phyloP scores from a whole-genome alignment of 495 filamentous ascomycete species.

The Penicillium cinerascens region DNA sequence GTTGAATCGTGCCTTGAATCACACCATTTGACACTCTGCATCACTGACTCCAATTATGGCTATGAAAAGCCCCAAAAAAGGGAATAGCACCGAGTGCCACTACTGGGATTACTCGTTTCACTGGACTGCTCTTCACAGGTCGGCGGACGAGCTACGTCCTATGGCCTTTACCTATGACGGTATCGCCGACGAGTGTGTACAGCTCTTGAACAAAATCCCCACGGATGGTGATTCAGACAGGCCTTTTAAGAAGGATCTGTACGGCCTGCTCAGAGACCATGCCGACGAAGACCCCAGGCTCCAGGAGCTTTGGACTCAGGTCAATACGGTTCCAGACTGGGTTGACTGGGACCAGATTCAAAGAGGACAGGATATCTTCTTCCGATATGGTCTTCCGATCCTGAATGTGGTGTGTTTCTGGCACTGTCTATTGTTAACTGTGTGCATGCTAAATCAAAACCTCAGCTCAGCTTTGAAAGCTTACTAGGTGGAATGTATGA shows the following conservation, averaged over 20 bases:
- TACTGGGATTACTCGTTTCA: conserved; percentile 69
- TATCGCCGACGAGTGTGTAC: conserved; percentile 62
- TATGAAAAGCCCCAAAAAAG: conserved; percentile 10
- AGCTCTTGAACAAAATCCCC: conserved; percentile 56
- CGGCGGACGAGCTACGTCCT: conserved; percentile 55
- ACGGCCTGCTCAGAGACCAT: conserved; percentile 57
- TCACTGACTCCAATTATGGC: conserved; percentile 7
- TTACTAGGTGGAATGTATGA: conserved; percentile 40
- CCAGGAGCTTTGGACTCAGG: conserved; percentile 59
- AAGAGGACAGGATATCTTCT: conserved; percentile 59
- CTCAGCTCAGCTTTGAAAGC: conserved; percentile 39
- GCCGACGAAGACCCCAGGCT: conserved; percentile 54
- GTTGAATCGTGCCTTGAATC: neutral
- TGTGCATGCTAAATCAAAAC: neutral
- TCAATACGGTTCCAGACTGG: conserved; percentile 71
- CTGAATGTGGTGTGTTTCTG: conserved; percentile 43
- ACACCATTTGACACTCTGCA: neutral
- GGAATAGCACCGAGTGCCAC: conserved; percentile 27
- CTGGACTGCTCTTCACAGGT: conserved; percentile 64
- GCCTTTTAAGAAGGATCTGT: conserved; percentile 53
- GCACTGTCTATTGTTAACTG: neutral
- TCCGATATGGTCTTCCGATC: conserved; percentile 66
- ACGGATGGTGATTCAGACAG: conserved; percentile 23
- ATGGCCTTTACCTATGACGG: conserved; percentile 64
- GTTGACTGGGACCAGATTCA: conserved; percentile 79